phyloP scores from a whole-genome alignment of 495 filamentous ascomycete species.

The Pyrenopolyporus hunteri region DNA sequence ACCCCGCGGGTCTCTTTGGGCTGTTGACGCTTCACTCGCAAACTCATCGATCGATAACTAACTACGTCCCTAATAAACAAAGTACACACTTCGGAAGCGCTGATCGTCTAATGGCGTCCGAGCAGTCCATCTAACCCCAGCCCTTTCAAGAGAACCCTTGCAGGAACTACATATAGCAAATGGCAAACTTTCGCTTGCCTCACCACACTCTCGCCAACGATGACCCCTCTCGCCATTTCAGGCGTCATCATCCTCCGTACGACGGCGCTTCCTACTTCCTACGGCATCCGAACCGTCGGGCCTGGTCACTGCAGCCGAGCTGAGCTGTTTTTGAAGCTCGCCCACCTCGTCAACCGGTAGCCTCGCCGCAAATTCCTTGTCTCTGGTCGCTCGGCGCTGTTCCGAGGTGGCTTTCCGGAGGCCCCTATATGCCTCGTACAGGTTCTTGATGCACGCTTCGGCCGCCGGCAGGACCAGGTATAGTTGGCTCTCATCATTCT shows the following conservation, averaged over 20 bases:
- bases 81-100: too few species aligned
- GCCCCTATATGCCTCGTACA: conserved; percentile 22
- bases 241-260: conserved; percentile 24
- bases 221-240: background rate
- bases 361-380: conserved; percentile 22
- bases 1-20: too few species aligned
- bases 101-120: too few species aligned
- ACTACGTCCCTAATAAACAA: too few species aligned
- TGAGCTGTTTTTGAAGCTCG: conserved; percentile 16
- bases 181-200: too few species aligned
- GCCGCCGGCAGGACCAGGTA: conserved; percentile 15
- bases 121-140: too few species aligned
- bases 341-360: conserved; percentile 21
- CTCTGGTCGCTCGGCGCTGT: conserved; percentile 20
- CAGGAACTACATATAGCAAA: too few species aligned
- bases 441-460: conserved; percentile 28
- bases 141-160: too few species aligned
- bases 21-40: too few species aligned
- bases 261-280: conserved; percentile 17
- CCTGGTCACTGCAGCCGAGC: background rate
- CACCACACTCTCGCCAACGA: too few species aligned
- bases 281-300: background rate
- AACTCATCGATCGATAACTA: too few species aligned
- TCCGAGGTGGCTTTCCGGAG: conserved; percentile 20
- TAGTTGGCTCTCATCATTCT: background rate